Conservation (phyloP, 805 yeast species). For the baker's yeast (Saccharomyces cerevisiae) region DNA sequence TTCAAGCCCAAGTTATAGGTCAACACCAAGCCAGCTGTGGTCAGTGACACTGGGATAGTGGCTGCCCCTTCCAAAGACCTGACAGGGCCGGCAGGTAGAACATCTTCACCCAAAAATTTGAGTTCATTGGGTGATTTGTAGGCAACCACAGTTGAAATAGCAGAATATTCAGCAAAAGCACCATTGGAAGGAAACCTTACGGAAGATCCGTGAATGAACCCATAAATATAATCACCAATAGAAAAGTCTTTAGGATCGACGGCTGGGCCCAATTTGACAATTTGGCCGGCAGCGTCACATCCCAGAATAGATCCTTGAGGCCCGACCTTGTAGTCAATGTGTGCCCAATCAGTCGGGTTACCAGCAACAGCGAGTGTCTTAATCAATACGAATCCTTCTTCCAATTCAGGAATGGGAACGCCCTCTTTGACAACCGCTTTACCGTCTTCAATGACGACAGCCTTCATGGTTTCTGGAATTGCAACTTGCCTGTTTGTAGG, state of each 20-base stretch:
- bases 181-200: conserved; percentile 39
- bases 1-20: conserved; percentile 19
- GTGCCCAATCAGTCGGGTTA: conserved; percentile 70
- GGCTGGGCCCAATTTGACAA: conserved; percentile 40
- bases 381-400: conserved; percentile 36
- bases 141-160: conserved; percentile 30
- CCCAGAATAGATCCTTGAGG: conserved; percentile 46
- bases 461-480: conserved; percentile 32
- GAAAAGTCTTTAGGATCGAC: conserved; percentile 26
- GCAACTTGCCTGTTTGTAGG: not conserved
- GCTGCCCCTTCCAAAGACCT: conserved; percentile 58
- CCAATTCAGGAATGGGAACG: conserved; percentile 32
- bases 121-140: conserved; percentile 7
- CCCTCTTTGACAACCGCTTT: conserved; percentile 23
- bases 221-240: conserved; percentile 50
- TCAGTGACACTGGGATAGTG: conserved; percentile 44
- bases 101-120: conserved; percentile 4
- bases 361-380: conserved; percentile 48
- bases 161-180: conserved; percentile 48
- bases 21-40: conserved; percentile 40
- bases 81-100: conserved; percentile 26
- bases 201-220: conserved; percentile 48
- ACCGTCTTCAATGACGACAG: conserved; percentile 34
- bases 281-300: conserved; percentile 52
- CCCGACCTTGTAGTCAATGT: conserved; percentile 35